phyloP scores from a whole-genome alignment of 768 basidiomycete species.

The Suillus weaverae region DNA sequence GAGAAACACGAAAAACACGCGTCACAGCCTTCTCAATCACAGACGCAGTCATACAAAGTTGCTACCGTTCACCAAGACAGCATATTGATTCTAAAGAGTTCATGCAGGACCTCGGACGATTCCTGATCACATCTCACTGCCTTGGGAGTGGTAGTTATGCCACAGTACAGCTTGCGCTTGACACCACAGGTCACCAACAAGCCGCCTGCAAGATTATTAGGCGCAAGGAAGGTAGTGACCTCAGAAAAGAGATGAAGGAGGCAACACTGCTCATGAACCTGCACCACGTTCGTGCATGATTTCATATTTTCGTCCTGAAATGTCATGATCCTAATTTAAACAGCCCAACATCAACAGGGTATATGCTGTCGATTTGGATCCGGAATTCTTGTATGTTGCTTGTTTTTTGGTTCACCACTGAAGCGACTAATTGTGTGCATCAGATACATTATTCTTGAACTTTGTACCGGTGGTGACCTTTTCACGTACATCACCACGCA shows the following conservation, averaged over 20 bases:
- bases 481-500: conserved; percentile 79
- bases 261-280: conserved; percentile 70
- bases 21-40: conserved; percentile 58
- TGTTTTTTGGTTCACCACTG: neutral
- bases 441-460: conserved; percentile 81
- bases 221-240: conserved; percentile 45
- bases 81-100: neutral
- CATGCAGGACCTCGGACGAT: conserved; percentile 59
- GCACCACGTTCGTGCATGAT: conserved; percentile 54
- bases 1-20: conserved; percentile 53
- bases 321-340: conserved; percentile 1
- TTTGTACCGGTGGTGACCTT: conserved; percentile 86
- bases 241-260: conserved; percentile 69
- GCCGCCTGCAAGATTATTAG: conserved; percentile 85
- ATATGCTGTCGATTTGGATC: conserved; percentile 63
- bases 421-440: neutral
- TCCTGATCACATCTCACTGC: conserved; percentile 75
- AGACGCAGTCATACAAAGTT: conserved; percentile 54
- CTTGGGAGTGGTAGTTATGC: conserved; percentile 83
- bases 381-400: conserved; percentile 54
- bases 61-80: conserved; percentile 6
- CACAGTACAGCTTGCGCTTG: conserved; percentile 76
- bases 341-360: conserved; percentile 85
- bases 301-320: neutral
- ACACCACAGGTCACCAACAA: conserved; percentile 61